A percentile compares a stretch with the other conserved stretches of the same genome.
Conservation (phyloP, 768 basidiomycete genomes). For the Omphalotus guepiniiformis region DNA sequence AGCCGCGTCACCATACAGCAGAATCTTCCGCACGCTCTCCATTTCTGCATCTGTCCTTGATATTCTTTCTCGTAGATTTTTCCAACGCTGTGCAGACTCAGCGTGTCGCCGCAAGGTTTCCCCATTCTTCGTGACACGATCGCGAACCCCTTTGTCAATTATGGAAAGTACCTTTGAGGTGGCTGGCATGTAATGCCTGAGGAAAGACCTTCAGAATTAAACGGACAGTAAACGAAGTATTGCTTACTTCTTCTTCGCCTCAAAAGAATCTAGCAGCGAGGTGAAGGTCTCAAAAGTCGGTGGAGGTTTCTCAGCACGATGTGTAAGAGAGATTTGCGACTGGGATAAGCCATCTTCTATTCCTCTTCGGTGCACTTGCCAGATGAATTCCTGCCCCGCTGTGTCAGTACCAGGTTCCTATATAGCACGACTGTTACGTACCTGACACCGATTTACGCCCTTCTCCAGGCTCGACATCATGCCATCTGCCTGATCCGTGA, state of each 20-base stretch:
- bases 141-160: constrained; percentile 90
- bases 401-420: neutral
- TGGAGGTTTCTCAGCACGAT: constrained; percentile 47
- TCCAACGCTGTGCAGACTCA: constrained; percentile 87
- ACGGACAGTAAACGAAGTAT: constrained; percentile 7
- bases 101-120: constrained; percentile 88
- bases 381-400: constrained; percentile 71
- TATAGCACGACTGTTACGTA: constrained; percentile 29
- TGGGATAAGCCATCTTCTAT: constrained; percentile 37
- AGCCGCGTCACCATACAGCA: constrained; percentile 48
- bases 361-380: constrained; percentile 66
- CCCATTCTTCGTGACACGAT: constrained; percentile 94
- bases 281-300: constrained; percentile 61
- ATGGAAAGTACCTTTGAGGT: constrained; percentile 89
- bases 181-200: constrained; percentile 91
- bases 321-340: constrained; percentile 40
- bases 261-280: constrained; percentile 68
- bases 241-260: constrained; percentile 81
- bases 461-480: constrained; percentile 98
- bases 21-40: constrained; percentile 60
- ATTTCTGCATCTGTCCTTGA: constrained; percentile 78
- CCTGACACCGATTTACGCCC: constrained; percentile 86
- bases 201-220: constrained; percentile 13
- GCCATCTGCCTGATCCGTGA: constrained; percentile 91
- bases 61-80: constrained; percentile 74